phyloP scores from a whole-genome alignment of 768 basidiomycete genomes.

The Boletus patriciae region DNA sequence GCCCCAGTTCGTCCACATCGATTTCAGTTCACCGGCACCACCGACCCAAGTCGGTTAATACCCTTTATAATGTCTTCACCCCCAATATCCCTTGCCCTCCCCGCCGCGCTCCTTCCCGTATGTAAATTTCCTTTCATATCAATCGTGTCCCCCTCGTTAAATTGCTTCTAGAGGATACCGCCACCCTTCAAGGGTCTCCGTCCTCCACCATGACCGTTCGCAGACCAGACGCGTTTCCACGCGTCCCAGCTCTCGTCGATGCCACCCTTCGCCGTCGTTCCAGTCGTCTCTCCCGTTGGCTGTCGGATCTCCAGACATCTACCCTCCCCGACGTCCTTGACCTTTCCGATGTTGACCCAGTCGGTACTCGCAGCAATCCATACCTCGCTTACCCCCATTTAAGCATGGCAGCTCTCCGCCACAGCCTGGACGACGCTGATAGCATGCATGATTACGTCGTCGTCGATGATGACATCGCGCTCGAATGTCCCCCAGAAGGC shows the following conservation, averaged over 20 bases:
- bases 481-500: conserved; percentile 26
- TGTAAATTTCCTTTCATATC: conserved; percentile 16
- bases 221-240: conserved; percentile 27
- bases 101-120: conserved; percentile 16
- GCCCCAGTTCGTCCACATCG: conserved; percentile 18
- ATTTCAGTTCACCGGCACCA: conserved; percentile 10
- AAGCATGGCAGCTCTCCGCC: conserved; percentile 29
- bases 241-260: conserved; percentile 11
- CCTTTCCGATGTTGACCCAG: conserved; percentile 23
- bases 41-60: conserved; percentile 12
- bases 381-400: conserved; percentile 44
- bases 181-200: conserved; percentile 23
- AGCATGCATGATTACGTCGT: conserved; percentile 44
- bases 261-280: conserved; percentile 35
- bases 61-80: conserved; percentile 24
- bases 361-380: conserved; percentile 36
- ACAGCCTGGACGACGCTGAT: conserved; percentile 33
- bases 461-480: conserved; percentile 35
- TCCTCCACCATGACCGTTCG: conserved; percentile 33
- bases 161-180: conserved; percentile 16
- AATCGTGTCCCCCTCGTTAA: conserved; percentile 39
- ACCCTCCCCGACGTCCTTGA: conserved; percentile 19
- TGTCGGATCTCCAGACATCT: conserved; percentile 39
- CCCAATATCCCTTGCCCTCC: neutral
- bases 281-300: conserved; percentile 46